Evolutionary conservation across 352 stramenopile genomes (phyloP).

Genomic region (Aphanomyces invadans): DNA sequence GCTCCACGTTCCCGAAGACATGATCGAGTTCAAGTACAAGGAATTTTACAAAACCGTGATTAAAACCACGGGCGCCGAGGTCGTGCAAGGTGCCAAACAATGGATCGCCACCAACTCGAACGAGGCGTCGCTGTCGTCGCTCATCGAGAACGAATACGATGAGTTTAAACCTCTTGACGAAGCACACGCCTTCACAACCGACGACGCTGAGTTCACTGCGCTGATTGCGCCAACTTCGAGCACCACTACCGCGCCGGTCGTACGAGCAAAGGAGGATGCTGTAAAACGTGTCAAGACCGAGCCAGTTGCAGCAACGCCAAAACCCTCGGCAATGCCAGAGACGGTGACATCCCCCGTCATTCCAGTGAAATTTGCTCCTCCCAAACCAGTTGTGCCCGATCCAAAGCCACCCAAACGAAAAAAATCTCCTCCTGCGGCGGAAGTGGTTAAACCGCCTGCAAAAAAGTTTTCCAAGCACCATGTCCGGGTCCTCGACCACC

Average conservation of each 20-base stretch:
- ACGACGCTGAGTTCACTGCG: conserved; percentile 54
- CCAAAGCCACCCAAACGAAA: background rate
- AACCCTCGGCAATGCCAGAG: background rate
- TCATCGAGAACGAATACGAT: conserved; percentile 61
- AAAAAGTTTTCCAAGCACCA: background rate
- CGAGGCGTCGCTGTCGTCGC: conserved; percentile 33
- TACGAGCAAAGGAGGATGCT: background rate
- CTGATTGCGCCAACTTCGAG: conserved; percentile 36
- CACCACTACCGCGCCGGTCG: conserved; percentile 6
- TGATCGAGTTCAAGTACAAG: conserved; percentile 55
- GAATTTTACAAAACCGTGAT: conserved; percentile 53
- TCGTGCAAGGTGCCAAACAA: conserved; percentile 55
- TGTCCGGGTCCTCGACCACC: background rate
- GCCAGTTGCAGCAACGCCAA: background rate
- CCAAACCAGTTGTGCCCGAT: background rate
- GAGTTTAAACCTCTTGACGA: conserved; percentile 50
- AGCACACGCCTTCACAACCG: conserved; percentile 35
- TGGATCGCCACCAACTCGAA: conserved; percentile 52
- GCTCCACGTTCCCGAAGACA: conserved; percentile 45
- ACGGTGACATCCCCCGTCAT: background rate
- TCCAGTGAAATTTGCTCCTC: background rate
- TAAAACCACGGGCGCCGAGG: conserved; percentile 39
- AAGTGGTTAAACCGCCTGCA: background rate
- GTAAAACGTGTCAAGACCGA: background rate
- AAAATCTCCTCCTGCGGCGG: background rate